These are phyloP conservation scores for Cladophialophora chaetospira DNA, from an alignment of 2,329 filamentous ascomycete species.

Conservation along the genomic window DNA sequence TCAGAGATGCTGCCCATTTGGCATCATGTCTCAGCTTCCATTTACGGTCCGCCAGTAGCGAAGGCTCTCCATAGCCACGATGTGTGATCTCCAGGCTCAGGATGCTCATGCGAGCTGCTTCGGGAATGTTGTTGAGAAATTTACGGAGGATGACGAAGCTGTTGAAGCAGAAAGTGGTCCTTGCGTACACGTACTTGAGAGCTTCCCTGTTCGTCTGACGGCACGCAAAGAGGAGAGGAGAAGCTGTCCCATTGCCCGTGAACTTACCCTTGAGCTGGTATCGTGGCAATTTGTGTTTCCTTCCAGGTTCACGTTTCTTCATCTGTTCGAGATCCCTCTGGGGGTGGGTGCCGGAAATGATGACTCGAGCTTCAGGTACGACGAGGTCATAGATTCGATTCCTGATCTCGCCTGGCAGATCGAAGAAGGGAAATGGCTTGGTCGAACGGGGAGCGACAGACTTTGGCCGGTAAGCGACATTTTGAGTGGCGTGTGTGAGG, in stretches of 20 bases:
- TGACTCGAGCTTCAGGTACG: conserved; percentile 46
- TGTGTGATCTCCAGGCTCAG: conserved; percentile 31
- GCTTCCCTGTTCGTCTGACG: conserved; percentile 32
- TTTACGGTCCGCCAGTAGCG: conserved; percentile 21
- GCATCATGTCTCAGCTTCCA: conserved; percentile 31
- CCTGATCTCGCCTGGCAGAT: conserved; percentile 69
- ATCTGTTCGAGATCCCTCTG: conserved; percentile 27
- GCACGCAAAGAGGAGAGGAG: conserved; percentile 28
- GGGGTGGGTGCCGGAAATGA: conserved; percentile 26
- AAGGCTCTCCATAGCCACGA: conserved; percentile 30
- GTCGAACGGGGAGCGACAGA: background rate
- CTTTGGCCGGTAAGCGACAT: background rate
- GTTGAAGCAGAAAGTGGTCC: conserved; percentile 33
- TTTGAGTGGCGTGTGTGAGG: background rate
- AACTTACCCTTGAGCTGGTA: conserved; percentile 20
- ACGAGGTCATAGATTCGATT: conserved; percentile 68
- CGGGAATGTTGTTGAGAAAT: conserved; percentile 41
- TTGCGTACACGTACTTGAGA: conserved; percentile 28
- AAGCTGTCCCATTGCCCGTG: conserved; percentile 3
- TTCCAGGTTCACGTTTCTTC: conserved; percentile 11
- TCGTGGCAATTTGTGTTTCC: conserved; percentile 24
- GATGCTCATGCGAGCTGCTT: conserved; percentile 48
- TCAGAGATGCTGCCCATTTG: conserved; percentile 27
- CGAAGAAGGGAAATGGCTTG: conserved; percentile 62
- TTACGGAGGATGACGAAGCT: conserved; percentile 41